Base-by-base conservation (phyloP, 495 filamentous ascomycete species). In the Podospora sp. region DNA sequence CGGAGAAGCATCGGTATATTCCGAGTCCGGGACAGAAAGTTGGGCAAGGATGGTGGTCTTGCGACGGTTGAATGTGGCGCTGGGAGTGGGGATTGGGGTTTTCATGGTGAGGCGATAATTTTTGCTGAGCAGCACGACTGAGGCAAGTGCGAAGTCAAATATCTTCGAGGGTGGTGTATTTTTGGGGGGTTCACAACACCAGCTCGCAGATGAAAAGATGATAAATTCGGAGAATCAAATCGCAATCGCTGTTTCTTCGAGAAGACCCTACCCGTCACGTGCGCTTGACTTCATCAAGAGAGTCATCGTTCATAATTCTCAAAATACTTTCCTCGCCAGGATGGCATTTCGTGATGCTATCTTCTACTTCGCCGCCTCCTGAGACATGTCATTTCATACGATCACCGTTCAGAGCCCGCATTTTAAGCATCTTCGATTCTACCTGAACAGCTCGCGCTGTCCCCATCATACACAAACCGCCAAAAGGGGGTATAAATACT, bases 1-100 rank as follows among this genome's bases (percentile, higher is more conserved):
- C 0, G 93, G 93, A 11, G 91, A 96, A 3, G 87, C 81, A 75
- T 95, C 92, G 52, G 84, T 85, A 75, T 94, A 94, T 50, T 89
- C 81, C 5, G 74, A 78, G n/a, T 84, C 83, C 12, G 91, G 88
- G 4, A 85, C 76, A 1, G 87, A 76, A 16, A 96, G 86, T 62
- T 86, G 83, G 50, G 79, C 72, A 22, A 94, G 78, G 71, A 96
- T 94, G 46, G 80, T 84, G 25, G 69, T 64, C 77, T 94, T 95
- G 71, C 86, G 87, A 50, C 73, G 68, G 24, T 77, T 51, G 73
- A 93, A 94, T n/a, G 53, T 49, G 7, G 66, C 50, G 9, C 69
- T 66, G 9, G 75, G 74, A 11, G 69, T 9, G 4, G 79, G 75
- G 3, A 76, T 63, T 29, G 56, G 14, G 56, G 3, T 33, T 26